Evolutionary conservation across 768 basidiomycete species (phyloP).

Genomic region (Psilocybe cubensis): DNA sequence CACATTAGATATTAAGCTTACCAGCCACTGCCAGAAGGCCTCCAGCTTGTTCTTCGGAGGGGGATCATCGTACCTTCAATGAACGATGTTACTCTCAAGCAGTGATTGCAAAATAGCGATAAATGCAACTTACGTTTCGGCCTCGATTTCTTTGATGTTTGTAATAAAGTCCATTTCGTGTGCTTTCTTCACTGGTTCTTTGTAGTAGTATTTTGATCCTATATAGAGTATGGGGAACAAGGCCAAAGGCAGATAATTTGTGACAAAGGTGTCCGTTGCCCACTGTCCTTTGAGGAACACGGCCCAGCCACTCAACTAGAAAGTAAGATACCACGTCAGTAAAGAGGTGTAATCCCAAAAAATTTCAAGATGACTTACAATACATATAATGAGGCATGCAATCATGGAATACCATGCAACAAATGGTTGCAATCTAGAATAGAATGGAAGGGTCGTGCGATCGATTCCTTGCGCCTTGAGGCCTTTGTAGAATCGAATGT

Average conservation of each 20-base stretch:
- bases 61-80: slow-evolving; percentile 61
- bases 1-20: slow-evolving; percentile 40
- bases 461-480: slow-evolving; percentile 80
- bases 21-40: slow-evolving; percentile 81
- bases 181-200: slow-evolving; percentile 46
- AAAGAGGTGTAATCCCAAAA: background rate
- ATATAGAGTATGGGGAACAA: slow-evolving; percentile 79
- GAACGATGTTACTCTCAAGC: background rate
- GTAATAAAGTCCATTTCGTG: slow-evolving; percentile 86
- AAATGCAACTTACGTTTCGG: slow-evolving; percentile 49
- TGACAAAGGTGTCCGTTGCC: slow-evolving; percentile 73
- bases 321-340: background rate
- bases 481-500: slow-evolving; percentile 85
- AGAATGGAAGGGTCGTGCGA: slow-evolving; percentile 72
- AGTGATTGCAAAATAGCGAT: background rate
- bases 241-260: slow-evolving; percentile 76
- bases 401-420: slow-evolving; percentile 64
- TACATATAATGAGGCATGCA: slow-evolving; percentile 53
- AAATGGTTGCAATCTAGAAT: slow-evolving; percentile 68
- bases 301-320: slow-evolving; percentile 47
- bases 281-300: slow-evolving; percentile 44
- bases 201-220: slow-evolving; percentile 57
- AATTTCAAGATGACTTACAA: slow-evolving; percentile 50
- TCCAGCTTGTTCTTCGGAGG: slow-evolving; percentile 70
- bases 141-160: slow-evolving; percentile 71